These are phyloP conservation scores for Emmonsiellopsis sp. DNA, from an alignment of 2,329 filamentous ascomycete species.

Conservation along the genomic window DNA sequence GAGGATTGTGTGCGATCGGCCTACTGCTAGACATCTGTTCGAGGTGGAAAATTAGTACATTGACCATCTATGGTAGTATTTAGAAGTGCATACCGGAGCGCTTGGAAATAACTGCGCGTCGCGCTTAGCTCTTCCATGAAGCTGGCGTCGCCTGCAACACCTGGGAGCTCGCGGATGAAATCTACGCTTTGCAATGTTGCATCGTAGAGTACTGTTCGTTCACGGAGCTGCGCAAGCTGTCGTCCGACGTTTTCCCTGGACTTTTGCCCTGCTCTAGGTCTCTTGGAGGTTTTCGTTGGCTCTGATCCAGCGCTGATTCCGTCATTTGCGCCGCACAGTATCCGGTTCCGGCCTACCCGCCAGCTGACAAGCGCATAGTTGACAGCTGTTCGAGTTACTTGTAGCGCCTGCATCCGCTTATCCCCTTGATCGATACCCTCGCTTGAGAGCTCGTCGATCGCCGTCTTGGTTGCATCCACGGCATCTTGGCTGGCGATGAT, in stretches of 20 bases:
- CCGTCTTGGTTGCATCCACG: constrained; percentile 84
- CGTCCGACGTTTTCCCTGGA: constrained; percentile 59
- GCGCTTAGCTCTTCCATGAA: constrained; percentile 71
- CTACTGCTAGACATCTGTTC: constrained; percentile 66
- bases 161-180: constrained; percentile 78
- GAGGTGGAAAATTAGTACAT: constrained; percentile 6
- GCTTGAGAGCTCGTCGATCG: constrained; percentile 77
- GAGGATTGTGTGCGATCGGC: constrained; percentile 70
- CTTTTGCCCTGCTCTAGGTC: constrained; percentile 38
- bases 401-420: constrained; percentile 78
- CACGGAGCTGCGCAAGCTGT: constrained; percentile 70
- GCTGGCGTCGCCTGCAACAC: constrained; percentile 71
- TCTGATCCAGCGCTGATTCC: constrained; percentile 51
- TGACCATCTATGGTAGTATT: constrained; percentile 6
- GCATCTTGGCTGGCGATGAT: constrained; percentile 87
- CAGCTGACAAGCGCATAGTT: constrained; percentile 92
- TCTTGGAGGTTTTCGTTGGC: constrained; percentile 36
- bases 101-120: constrained; percentile 73
- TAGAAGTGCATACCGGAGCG: constrained; percentile 57
- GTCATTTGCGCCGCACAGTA: constrained; percentile 74
- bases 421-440: constrained; percentile 82
- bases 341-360: constrained; percentile 86
- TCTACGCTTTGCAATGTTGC: constrained; percentile 84
- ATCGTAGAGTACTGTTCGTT: constrained; percentile 83
- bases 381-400: constrained; percentile 84